phyloP scores from a whole-genome alignment of 345 rosid genomes.

The Salix udensis region DNA sequence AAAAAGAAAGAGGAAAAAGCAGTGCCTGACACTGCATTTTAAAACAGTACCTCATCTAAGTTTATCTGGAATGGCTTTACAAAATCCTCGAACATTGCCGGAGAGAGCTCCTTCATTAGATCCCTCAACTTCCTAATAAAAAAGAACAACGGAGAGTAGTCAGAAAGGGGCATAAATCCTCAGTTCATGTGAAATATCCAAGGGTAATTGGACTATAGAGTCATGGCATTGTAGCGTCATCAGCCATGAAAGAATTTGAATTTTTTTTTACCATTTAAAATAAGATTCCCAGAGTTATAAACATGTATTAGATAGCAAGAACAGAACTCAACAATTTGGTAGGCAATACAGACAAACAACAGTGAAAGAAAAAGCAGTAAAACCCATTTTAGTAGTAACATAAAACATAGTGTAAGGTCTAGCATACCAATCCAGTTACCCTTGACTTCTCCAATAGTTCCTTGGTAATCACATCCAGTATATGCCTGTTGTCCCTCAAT shows the following conservation, averaged over 20 bases:
- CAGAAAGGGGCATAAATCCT: slow-evolving; percentile 1
- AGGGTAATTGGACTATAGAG: background rate
- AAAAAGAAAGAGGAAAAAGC: background rate
- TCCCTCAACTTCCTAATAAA: slow-evolving; percentile 75
- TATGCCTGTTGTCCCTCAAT: slow-evolving; percentile 59
- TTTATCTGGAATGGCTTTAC: slow-evolving; percentile 77
- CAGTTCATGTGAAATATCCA: background rate
- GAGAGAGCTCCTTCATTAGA: slow-evolving; percentile 60
- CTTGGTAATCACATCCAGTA: slow-evolving; percentile 64
- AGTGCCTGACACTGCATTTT: background rate
- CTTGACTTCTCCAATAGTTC: slow-evolving; percentile 72
- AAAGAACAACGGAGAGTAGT: slow-evolving; percentile 10
- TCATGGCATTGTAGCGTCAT: too few species aligned
- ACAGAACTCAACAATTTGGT: too few species aligned
- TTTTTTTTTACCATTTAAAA: too few species aligned
- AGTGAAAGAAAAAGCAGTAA: background rate
- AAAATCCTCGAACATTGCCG: slow-evolving; percentile 79
- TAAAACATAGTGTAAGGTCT: slow-evolving; percentile 8
- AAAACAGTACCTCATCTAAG: slow-evolving; percentile 55
- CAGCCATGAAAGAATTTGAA: too few species aligned
- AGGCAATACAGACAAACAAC: background rate
- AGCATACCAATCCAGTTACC: slow-evolving; percentile 87
- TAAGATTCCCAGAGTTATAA: background rate
- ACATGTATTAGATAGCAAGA: background rate
- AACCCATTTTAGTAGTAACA: background rate